Conservation (phyloP, 768 basidiomycete species). For the Naganishia kalamii region DNA sequence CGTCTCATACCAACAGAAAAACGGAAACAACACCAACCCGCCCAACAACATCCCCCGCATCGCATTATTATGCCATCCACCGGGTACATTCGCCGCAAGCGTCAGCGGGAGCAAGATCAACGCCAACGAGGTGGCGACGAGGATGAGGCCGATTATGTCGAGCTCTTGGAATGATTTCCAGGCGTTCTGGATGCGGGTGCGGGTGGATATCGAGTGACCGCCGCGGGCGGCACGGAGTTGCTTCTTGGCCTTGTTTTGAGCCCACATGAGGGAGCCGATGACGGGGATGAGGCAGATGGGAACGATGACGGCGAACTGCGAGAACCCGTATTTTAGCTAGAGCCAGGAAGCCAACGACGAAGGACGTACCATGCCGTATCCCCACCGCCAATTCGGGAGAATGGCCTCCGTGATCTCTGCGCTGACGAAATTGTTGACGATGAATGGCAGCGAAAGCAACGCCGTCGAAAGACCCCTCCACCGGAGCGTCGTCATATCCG, state of each 20-base stretch:
- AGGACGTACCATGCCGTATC: conserved; percentile 44
- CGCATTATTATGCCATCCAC: conserved; percentile 40
- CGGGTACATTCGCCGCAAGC: conserved; percentile 30
- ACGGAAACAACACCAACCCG: conserved; percentile 17
- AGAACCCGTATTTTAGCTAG: background rate
- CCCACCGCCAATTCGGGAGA: conserved; percentile 48
- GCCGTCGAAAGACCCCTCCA: conserved; percentile 44
- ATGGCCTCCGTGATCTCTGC: conserved; percentile 46
- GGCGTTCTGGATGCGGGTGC: background rate
- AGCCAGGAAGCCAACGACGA: conserved; percentile 9
- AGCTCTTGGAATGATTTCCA: conserved; percentile 19
- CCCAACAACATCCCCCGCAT: conserved; percentile 31
- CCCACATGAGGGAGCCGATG: conserved; percentile 45
- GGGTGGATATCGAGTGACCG: background rate
- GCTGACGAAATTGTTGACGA: conserved; percentile 48
- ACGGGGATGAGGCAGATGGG: conserved; percentile 43
- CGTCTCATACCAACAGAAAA: conserved; percentile 46
- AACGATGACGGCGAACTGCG: conserved; percentile 38
- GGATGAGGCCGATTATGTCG: conserved; percentile 32
- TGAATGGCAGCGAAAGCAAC: conserved; percentile 43
- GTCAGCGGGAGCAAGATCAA: conserved; percentile 46
- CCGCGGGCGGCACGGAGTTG: conserved; percentile 17
- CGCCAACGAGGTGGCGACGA: conserved; percentile 42
- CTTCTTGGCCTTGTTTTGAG: conserved; percentile 40
- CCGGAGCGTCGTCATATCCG: conserved; percentile 48